phyloP scores from a whole-genome alignment of 1,284 basidiomycete genomes.

The Schizophyllum amplum region DNA sequence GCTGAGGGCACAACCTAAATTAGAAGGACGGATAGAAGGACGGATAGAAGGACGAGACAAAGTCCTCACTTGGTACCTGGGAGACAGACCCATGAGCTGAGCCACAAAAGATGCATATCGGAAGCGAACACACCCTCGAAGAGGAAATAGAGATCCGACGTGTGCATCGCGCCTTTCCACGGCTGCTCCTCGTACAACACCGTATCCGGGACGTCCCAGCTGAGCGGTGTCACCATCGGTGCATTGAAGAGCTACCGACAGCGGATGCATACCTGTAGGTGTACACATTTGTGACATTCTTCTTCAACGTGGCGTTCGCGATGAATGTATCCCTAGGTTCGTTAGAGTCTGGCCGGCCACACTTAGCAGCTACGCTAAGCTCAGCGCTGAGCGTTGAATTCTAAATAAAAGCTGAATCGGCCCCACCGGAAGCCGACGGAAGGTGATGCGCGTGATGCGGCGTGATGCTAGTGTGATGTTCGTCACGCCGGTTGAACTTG shows the following conservation, averaged over 20 bases:
- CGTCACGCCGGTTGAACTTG: too few relatives aligned
- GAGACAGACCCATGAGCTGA: not conserved
- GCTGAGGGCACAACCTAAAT: slow-evolving; percentile 7
- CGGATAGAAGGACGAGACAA: not conserved
- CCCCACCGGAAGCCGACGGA: too few relatives aligned
- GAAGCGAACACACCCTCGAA: slow-evolving; percentile 28
- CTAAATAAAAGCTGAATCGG: too few relatives aligned
- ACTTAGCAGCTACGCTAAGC: too few relatives aligned
- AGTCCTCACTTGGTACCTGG: slow-evolving; percentile 27
- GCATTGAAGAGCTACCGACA: not conserved
- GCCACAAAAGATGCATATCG: not conserved
- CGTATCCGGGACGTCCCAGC: slow-evolving; percentile 37
- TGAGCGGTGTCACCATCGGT: slow-evolving; percentile 6
- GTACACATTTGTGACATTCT: slow-evolving; percentile 19
- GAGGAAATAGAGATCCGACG: slow-evolving; percentile 35
- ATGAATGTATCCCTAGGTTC: slow-evolving; percentile 37
- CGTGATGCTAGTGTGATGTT: too few relatives aligned
- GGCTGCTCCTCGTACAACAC: slow-evolving; percentile 28
- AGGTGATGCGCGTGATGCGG: too few relatives aligned
- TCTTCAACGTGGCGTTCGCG: slow-evolving; percentile 22
- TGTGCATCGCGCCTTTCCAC: slow-evolving; percentile 34
- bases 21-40: not conserved
- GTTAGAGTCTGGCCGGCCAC: not conserved
- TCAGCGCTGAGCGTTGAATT: not conserved
- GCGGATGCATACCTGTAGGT: not conserved